Base-by-base conservation (phyloP, 1,284 basidiomycete genomes). In the Abortiporus biennis region DNA sequence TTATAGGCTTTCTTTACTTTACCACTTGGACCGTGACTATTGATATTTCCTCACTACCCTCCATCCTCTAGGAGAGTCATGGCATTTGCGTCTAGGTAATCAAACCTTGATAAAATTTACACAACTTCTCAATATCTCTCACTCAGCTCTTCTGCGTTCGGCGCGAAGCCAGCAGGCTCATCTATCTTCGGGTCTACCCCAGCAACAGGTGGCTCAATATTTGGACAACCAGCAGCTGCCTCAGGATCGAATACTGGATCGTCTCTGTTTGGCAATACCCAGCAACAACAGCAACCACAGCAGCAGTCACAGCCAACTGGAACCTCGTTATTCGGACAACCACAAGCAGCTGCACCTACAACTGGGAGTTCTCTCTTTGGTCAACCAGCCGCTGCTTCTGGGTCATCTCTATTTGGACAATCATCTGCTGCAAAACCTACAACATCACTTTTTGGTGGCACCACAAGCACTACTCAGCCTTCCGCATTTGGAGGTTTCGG, bases 231-330 rank as follows among this genome's bases (percentile, higher is more conserved):
- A n/a, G n/a, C n/a, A n/a, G n/a, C n/a, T n/a, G n/a, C n/a, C 37
- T 15, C 37, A 38, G 23, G 15, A 6, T 29, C 37, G 29, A 20
- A 38, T 24, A 11, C 37, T 25, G 37, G 22, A 29, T 9, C 9
- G 9, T 29, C 27, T 8, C n/a, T 29, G 3, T 54, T 54, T 29
- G 53, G 62, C 12, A 63, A 56, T 29, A 46, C 51, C 44, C 57
- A 61, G 41, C 47, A 54, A 34, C 48, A 58, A 37, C 59, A 56
- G 52, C 58, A 65, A 24, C 53, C 50, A 20, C 50, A 57, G 22
- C 56, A 56, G 34, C 61, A 61, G 40, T 56, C 54, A 20, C 59
- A 63, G 16, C 65, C 65, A 45, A 47, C 17, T n/a, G 45, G 45
- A 24, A 33, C 56, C 19, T 46, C 47, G 16, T 36, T 51, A 11